Conservation (phyloP, 345 rosid species). For the Geranium rotundifolium region DNA sequence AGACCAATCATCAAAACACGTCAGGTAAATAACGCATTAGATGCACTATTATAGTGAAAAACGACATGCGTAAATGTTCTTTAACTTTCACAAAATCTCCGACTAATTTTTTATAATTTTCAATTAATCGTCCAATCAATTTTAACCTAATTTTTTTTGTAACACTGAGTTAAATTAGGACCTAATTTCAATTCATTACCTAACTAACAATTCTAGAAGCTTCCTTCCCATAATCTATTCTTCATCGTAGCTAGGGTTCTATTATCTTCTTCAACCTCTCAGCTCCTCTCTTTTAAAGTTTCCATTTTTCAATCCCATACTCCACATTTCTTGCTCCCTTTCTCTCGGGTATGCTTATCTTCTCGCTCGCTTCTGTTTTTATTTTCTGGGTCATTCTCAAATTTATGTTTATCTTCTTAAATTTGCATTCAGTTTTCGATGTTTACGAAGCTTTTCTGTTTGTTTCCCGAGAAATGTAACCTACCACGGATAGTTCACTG, state of each 20-base stretch:
- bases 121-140: too few species aligned
- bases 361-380: not conserved
- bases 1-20: too few species aligned
- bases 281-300: not conserved
- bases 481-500: too few species aligned
- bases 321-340: not conserved
- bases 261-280: not conserved
- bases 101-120: too few species aligned
- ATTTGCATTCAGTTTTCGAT: not conserved
- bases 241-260: not conserved
- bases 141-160: too few species aligned
- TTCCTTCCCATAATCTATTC: not conserved
- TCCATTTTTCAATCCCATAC: not conserved
- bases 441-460: not conserved
- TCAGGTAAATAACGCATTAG: too few species aligned
- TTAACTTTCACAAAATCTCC: too few species aligned
- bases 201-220: slow-evolving; percentile 3
- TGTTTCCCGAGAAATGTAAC: not conserved
- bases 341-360: not conserved
- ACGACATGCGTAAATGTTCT: too few species aligned
- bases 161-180: too few species aligned
- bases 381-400: not conserved
- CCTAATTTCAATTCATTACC: too few species aligned
- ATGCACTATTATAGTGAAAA: too few species aligned
- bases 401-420: not conserved